phyloP scores from a whole-genome alignment of 495 filamentous ascomycete genomes.

The Glutinoglossum americanum region DNA sequence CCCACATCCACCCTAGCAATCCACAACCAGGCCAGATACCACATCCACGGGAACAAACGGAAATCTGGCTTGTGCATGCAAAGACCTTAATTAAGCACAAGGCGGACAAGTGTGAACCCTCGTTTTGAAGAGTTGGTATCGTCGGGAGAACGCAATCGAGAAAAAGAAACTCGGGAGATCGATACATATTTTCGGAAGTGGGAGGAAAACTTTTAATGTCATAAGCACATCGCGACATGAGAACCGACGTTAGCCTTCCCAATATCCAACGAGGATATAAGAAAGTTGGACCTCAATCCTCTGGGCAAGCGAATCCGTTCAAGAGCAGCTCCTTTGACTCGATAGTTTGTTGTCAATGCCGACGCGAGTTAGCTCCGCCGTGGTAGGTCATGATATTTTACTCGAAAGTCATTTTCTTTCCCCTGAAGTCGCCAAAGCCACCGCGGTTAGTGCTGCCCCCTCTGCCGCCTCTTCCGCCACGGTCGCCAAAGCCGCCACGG shows the following conservation, averaged over 20 bases:
- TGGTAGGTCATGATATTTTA: neutral
- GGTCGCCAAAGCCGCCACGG: slow-evolving; percentile 26
- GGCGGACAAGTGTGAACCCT: neutral
- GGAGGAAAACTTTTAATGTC: no score
- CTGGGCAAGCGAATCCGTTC: neutral
- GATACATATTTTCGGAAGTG: neutral
- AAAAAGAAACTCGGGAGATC: neutral
- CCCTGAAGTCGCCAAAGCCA: slow-evolving; percentile 67
- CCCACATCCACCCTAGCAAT: no score
- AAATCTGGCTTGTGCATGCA: neutral
- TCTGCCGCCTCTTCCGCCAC: slow-evolving; percentile 25
- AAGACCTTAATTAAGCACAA: neutral
- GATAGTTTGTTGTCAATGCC: neutral
- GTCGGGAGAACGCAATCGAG: neutral
- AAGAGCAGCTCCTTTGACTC: neutral
- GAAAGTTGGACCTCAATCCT: neutral
- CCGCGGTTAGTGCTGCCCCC: slow-evolving; percentile 45
- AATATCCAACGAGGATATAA: neutral
- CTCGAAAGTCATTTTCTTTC: slow-evolving; percentile 83
- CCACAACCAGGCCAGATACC: no score
- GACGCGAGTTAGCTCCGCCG: neutral
- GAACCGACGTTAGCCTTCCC: neutral
- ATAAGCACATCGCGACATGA: neutral
- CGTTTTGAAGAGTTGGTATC: neutral
- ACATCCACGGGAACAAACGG: no score